Conservation (phyloP, 2,329 filamentous ascomycete species). For the Bipolaris victoriae region DNA sequence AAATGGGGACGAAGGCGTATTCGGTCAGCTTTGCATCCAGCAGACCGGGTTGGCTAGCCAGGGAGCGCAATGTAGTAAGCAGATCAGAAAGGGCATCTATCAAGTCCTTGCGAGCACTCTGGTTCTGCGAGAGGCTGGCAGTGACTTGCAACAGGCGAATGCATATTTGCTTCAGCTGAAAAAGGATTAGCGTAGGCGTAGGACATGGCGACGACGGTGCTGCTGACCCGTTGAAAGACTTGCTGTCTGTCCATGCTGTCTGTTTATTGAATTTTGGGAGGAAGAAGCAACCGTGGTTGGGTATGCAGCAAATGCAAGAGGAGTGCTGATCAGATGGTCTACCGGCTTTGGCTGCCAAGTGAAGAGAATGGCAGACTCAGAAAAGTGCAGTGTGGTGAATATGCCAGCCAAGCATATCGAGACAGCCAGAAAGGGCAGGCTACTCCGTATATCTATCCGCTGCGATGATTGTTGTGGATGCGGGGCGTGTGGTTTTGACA, state of each 20-base stretch:
- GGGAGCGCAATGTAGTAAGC: constrained; percentile 48
- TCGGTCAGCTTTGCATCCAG: constrained; percentile 86
- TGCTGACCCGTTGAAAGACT: constrained; percentile 48
- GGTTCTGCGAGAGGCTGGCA: constrained; percentile 57
- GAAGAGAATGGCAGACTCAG: not conserved
- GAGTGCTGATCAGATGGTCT: not conserved
- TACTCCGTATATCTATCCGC: too few species aligned
- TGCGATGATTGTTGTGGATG: not conserved
- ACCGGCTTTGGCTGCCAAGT: not conserved
- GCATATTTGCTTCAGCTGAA: constrained; percentile 63
- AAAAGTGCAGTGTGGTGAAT: not conserved
- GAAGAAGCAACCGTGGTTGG: not conserved
- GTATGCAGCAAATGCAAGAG: not conserved
- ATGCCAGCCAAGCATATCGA: not conserved
- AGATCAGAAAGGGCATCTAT: constrained; percentile 56
- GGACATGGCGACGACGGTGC: not conserved
- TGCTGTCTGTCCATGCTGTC: constrained; percentile 47
- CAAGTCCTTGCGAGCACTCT: constrained; percentile 55
- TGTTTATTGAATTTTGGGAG: not conserved
- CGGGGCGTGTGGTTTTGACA: not conserved
- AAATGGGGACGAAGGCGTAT: constrained; percentile 93
- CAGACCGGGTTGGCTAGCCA: constrained; percentile 43
- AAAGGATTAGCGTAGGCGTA: constrained; percentile 6
- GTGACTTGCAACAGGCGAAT: constrained; percentile 64
- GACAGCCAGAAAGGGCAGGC: not conserved